Percentiles rank a stretch among this genome's conserved stretches.
Evolutionary conservation across 805 yeast genomes (phyloP).

Genomic region (Grigorovia jiainica): DNA sequence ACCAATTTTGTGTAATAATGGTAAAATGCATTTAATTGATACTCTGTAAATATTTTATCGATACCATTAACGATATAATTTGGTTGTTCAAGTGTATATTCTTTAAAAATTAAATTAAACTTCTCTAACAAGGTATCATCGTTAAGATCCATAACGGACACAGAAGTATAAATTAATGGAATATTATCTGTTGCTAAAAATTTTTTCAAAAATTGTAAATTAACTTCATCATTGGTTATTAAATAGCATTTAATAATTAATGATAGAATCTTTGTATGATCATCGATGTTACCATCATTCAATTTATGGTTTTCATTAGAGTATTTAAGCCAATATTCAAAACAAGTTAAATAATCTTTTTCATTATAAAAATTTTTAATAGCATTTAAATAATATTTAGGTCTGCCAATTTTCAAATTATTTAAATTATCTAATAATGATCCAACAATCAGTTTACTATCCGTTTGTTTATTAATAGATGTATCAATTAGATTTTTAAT

Average conservation of each 20-base stretch:
- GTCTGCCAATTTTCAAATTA: not conserved
- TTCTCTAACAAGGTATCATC: not conserved
- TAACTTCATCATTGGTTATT: not conserved
- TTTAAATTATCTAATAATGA: not conserved
- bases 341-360: not conserved
- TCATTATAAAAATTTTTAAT: too few species aligned
- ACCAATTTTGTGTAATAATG: too few species aligned
- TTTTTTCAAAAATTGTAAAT: not conserved
- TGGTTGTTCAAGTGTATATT: not conserved
- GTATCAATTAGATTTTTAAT: too few species aligned
- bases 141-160: not conserved
- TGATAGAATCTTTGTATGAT: not conserved
- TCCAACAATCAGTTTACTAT: too few species aligned
- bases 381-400: not conserved
- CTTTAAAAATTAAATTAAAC: not conserved
- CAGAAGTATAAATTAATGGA: not conserved
- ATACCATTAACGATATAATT: too few species aligned
- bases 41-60: not conserved
- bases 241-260: too few species aligned
- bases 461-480: not conserved
- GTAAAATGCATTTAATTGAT: not conserved
- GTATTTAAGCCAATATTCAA: not conserved
- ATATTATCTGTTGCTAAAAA: not conserved
- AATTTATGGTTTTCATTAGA: too few species aligned
- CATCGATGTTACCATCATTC: not conserved